Evolutionary conservation across 352 stramenopile genomes (phyloP), one percentile per base, ranked within the genome.

Genomic region (Globisporangium alternatum): DNA sequence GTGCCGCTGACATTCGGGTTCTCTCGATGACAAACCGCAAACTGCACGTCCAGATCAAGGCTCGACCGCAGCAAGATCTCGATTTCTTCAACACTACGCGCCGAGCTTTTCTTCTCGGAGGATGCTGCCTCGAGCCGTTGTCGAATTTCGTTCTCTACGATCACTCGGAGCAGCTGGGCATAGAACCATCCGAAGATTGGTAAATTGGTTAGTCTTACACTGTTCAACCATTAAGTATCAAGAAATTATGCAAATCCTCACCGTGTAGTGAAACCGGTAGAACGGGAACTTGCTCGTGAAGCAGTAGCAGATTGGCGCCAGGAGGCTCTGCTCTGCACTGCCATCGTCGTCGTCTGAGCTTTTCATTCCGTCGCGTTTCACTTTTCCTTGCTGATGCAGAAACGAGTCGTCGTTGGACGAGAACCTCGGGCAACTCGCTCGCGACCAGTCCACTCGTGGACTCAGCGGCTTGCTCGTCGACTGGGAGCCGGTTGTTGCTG

Each of bases 221-320:
- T 12, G 6, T 8, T 12, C 33, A 49, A 45, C 13, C 5, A 44
- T 15, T 43, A 17, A 13, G 37, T 8, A 43, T 12, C 8, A 5
- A 5, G 15, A 17, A 17, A 28, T 28, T 28, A 28, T 28, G 25
- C 25, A 28, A 28, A 28, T n/a, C 65, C 72, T 6, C 68, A 95
- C 86, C 65, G 78, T 69, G 66, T 93, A 95, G 57, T 95, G 83
- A 15, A 95, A 77, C 13, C 85, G 85, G 65, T 95, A 95, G 70
- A 95, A 92, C 10, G 86, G 86, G 52, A 93, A 95, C 35, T 95
- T 95, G 77, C 84, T 91, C 10, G 85, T 95, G 56, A 95, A 84
- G 60, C 84, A 95, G 56, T 88, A 95, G 64, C 84, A 93, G 2
- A 89, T 68, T 1, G 86, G 84, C 12, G 84, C 84, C 41, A 95